Evolutionary conservation across 257 asterid species (phyloP).

Genomic region (Thymus quinquecostatus): DNA sequence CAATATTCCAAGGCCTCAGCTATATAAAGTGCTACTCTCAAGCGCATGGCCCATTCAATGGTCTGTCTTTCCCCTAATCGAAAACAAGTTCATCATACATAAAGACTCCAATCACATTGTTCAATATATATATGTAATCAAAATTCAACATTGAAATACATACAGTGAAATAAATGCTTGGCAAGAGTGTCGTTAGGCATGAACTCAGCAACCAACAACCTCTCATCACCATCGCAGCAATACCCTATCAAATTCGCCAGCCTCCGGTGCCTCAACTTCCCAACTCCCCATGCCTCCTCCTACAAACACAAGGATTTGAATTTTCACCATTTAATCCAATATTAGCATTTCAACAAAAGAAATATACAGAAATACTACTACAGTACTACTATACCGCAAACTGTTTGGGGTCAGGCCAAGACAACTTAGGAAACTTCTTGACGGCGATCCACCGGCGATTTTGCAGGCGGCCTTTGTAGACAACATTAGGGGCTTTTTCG

Average conservation of each 20-base stretch:
- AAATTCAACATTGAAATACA: slow-evolving; percentile 16
- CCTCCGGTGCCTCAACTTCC: slow-evolving; percentile 61
- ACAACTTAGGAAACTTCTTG: slow-evolving; percentile 61
- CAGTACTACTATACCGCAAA: slow-evolving; percentile 52
- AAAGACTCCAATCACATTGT: too few species aligned
- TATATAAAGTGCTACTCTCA: slow-evolving; percentile 68
- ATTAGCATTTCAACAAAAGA: background rate
- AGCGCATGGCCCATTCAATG: slow-evolving; percentile 83
- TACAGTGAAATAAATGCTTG: slow-evolving; percentile 75
- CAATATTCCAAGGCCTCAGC: slow-evolving; percentile 71
- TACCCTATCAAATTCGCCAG: slow-evolving; percentile 70
- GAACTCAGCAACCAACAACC: slow-evolving; percentile 71
- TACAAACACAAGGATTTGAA: slow-evolving; percentile 17
- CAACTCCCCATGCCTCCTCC: slow-evolving; percentile 72
- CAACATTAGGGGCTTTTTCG: slow-evolving; percentile 70
- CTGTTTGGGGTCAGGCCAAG: slow-evolving; percentile 82
- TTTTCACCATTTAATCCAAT: background rate
- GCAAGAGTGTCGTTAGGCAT: slow-evolving; percentile 77
- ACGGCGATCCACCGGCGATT: slow-evolving; percentile 70
- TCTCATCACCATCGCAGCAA: slow-evolving; percentile 82
- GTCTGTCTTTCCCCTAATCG: slow-evolving; percentile 75
- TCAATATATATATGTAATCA: too few species aligned
- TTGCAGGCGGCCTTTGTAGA: slow-evolving; percentile 65
- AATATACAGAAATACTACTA: background rate
- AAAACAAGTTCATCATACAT: background rate